Base-by-base conservation (phyloP, 495 filamentous ascomycete genomes). In the Rhypophila decipiens region DNA sequence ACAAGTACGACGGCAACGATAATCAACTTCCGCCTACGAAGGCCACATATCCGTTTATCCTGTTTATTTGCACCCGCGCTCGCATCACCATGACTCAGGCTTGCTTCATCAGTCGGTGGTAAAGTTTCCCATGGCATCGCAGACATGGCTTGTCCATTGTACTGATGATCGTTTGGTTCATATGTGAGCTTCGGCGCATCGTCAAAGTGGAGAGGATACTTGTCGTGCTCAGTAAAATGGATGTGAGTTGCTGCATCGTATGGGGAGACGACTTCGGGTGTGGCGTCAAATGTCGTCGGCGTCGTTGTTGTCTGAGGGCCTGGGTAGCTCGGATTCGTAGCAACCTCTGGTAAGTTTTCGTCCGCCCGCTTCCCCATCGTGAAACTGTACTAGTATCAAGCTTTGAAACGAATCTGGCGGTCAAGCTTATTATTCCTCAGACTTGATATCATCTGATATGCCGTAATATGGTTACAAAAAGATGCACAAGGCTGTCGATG, bases 311-410 rank as follows among this genome's bases (percentile, higher is more conserved):
- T n/a, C n/a, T 1, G 52, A 21, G 8, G 49, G 31, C 11, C 24
- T 22, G 1, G 22, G 45, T 24, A 21, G 44, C 10, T 47, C 21
- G 9, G 20, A 36, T n/a, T n/a, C n/a, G n/a, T n/a, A n/a, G 50
- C 48, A 12, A 58, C 59, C 59, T 62, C 59, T 12, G 59, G 59
- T 34, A 57, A 52, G 52, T 58, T 34, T 12, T 60, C 56, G 37
- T 57, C 56, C 15, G 51, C 19, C 20, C 29, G 44, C 15, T 35
- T 46, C 10, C 51, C 53, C 59, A 59, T 62, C 1, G 42, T 44
- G 38, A n/a, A n/a, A n/a, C n/a, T n/a, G n/a, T n/a, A n/a, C n/a
- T n/a, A n/a, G n/a, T n/a, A n/a, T n/a, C n/a, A n/a, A n/a, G n/a
- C n/a, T n/a, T n/a, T n/a, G n/a, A n/a, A n/a, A n/a, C n/a, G n/a